A percentile compares a stretch with the other conserved stretches of the same genome.
Conservation (phyloP, 345 rosid species). For the Syzygium jambos region DNA sequence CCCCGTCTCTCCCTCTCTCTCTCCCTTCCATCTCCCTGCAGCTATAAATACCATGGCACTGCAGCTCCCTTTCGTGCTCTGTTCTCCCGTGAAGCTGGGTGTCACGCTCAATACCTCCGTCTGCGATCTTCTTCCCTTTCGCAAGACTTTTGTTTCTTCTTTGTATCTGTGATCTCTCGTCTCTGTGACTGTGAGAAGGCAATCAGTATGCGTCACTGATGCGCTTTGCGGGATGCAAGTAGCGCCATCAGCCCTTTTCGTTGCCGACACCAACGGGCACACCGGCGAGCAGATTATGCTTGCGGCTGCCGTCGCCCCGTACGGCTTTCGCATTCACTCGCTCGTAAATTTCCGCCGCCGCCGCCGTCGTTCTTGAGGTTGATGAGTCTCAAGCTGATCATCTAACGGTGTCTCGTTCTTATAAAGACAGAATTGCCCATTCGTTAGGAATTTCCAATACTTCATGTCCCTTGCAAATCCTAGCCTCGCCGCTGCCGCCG, state of each 20-base stretch:
- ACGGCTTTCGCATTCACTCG: slow-evolving; percentile 22
- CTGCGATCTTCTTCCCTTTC: not conserved
- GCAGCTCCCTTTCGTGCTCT: not conserved
- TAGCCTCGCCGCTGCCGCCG: too few relatives aligned
- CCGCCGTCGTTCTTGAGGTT: not conserved
- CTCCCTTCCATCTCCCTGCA: not conserved
- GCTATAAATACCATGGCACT: not conserved
- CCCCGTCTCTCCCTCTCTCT: too few relatives aligned
- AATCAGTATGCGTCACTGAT: slow-evolving; percentile 26
- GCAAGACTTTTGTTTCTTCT: not conserved
- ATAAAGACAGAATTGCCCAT: too few relatives aligned
- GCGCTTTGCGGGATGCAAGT: slow-evolving; percentile 5
- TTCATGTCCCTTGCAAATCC: too few relatives aligned
- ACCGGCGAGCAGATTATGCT: slow-evolving; percentile 17
- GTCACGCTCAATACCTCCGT: not conserved
- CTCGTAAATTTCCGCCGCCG: slow-evolving; percentile 8
- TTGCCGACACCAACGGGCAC: slow-evolving; percentile 16
- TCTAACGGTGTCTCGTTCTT: too few relatives aligned
- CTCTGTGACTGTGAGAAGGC: slow-evolving; percentile 1
- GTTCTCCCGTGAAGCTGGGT: not conserved
- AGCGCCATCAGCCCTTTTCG: slow-evolving; percentile 42
- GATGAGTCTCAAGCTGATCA: too few relatives aligned
- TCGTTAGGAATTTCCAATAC: too few relatives aligned
- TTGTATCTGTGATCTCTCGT: not conserved
- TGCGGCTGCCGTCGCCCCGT: slow-evolving; percentile 9